Conservation (phyloP, 2,329 filamentous ascomycete genomes). For the Phialophora expanda region DNA sequence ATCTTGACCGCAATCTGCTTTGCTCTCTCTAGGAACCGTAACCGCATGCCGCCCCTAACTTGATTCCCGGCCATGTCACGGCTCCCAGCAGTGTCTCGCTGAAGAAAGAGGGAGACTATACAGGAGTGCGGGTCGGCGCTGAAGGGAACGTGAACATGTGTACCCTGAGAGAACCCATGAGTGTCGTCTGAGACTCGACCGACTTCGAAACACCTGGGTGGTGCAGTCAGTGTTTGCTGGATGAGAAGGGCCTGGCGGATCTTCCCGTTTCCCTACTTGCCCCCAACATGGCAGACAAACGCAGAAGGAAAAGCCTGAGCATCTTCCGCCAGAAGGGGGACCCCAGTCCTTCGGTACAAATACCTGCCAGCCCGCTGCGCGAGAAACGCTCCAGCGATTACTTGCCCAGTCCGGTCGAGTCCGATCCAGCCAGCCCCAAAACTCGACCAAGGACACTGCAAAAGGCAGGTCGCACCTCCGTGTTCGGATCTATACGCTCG, state of each 20-base stretch:
- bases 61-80: constrained; percentile 12
- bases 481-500: constrained; percentile 64
- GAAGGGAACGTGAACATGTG: constrained; percentile 24
- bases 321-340: constrained; percentile 40
- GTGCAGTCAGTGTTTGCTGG: constrained; percentile 20
- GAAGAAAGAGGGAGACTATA: constrained; percentile 23
- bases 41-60: constrained; percentile 12
- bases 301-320: constrained; percentile 45
- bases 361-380: constrained; percentile 26
- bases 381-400: constrained; percentile 44
- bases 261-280: constrained; percentile 10
- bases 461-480: constrained; percentile 56
- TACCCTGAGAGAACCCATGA: constrained; percentile 13
- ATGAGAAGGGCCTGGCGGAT: constrained; percentile 10
- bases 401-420: constrained; percentile 42
- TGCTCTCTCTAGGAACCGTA: constrained; percentile 1
- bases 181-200: constrained; percentile 15
- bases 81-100: constrained; percentile 8
- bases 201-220: constrained; percentile 21
- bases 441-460: constrained; percentile 51
- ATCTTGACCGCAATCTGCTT: constrained; percentile 5
- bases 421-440: constrained; percentile 44
- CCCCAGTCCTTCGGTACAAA: constrained; percentile 25
- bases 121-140: constrained; percentile 20
- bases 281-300: constrained; percentile 40